A percentile compares a stretch with the other conserved stretches of the same genome.
Conservation (phyloP, 306 rosid species). For the Casuarina cunninghamiana region DNA sequence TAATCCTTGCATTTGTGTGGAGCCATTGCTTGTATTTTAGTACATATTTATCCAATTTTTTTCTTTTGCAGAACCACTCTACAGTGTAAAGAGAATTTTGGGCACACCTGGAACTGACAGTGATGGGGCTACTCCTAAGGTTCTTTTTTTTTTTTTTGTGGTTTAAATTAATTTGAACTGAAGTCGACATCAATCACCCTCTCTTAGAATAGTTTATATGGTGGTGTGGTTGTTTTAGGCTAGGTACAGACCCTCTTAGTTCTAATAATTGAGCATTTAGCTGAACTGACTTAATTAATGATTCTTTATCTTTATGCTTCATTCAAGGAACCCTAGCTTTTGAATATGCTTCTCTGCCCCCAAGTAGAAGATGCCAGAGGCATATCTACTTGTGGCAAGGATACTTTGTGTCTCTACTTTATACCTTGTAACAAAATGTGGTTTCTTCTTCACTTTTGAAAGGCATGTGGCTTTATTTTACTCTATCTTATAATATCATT, state of each 20-base stretch:
- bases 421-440: background rate
- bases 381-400: slow-evolving; percentile 4
- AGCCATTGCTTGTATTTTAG: background rate
- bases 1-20: background rate
- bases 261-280: slow-evolving; percentile 12
- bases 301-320: background rate
- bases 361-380: background rate
- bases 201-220: background rate
- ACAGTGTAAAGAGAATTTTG: slow-evolving; percentile 27
- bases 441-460: background rate
- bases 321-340: slow-evolving; percentile 1
- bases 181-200: background rate
- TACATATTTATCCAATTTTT: slow-evolving; percentile 21
- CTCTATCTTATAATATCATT: background rate
- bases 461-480: slow-evolving; percentile 2
- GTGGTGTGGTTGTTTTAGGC: slow-evolving; percentile 7
- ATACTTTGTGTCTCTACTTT: background rate
- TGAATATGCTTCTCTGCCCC: slow-evolving; percentile 6
- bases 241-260: slow-evolving; percentile 8
- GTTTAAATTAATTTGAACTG: background rate
- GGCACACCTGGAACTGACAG: slow-evolving; percentile 18
- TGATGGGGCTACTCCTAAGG: slow-evolving; percentile 28
- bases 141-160: slow-evolving; percentile 11
- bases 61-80: slow-evolving; percentile 53
- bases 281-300: background rate